Conservation (phyloP, 2,329 filamentous ascomycete species). For the Penicillium paneum region DNA sequence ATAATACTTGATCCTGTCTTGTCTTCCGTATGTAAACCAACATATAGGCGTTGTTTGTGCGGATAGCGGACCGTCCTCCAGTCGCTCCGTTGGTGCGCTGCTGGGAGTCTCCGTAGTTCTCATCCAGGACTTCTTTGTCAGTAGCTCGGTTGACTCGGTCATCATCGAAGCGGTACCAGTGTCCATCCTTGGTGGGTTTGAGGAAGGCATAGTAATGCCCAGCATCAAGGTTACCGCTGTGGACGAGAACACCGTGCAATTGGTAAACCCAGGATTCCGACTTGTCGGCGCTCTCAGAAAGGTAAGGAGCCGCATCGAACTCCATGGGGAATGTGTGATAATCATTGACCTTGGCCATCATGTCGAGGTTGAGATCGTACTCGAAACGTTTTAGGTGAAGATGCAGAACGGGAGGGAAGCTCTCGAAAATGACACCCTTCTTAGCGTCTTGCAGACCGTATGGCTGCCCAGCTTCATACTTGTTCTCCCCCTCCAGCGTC, state of each 20-base stretch:
- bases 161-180: constrained; percentile 97
- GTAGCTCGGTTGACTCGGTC: constrained; percentile 95
- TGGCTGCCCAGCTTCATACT: constrained; percentile 88
- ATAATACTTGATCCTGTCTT: constrained; percentile 76
- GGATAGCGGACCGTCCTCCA: constrained; percentile 60
- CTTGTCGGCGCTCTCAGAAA: constrained; percentile 79
- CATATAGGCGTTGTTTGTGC: constrained; percentile 90
- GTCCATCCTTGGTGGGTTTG: constrained; percentile 86
- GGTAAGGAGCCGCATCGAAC: constrained; percentile 70
- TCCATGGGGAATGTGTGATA: constrained; percentile 50
- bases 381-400: constrained; percentile 96
- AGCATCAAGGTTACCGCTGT: constrained; percentile 93
- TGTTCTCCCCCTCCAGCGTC: constrained; percentile 96
- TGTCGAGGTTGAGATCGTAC: constrained; percentile 92
- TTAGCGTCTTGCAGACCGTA: constrained; percentile 92
- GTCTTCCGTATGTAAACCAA: constrained; percentile 93
- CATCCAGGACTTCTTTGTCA: constrained; percentile 84
- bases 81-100: constrained; percentile 55
- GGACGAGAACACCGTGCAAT: constrained; percentile 89
- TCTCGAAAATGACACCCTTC: constrained; percentile 96
- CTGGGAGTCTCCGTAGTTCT: constrained; percentile 94
- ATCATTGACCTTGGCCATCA: constrained; percentile 90
- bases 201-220: constrained; percentile 98
- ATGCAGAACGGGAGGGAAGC: constrained; percentile 90
- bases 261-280: constrained; percentile 91